A percentile compares a stretch with the other conserved stretches of the same genome.
Conservation (phyloP, 2,329 filamentous ascomycete genomes). For the Paecilomyces niveus region DNA sequence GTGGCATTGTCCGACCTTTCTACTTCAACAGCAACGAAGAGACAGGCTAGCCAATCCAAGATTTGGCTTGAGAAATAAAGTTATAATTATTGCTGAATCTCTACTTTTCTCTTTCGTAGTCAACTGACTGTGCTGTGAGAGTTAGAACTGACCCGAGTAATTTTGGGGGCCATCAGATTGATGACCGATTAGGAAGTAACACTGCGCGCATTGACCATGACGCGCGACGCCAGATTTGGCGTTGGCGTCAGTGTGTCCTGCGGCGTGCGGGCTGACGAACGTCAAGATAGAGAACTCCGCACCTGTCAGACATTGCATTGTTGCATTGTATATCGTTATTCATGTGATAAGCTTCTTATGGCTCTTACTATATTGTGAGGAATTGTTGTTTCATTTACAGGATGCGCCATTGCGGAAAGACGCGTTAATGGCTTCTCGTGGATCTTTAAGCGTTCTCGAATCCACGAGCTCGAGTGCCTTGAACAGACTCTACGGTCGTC, state of each 20-base stretch:
- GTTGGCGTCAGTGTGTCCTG: not conserved
- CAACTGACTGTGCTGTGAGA: not conserved
- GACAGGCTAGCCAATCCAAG: not conserved
- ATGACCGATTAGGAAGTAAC: not conserved
- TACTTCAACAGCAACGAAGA: not conserved
- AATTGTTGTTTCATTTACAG: conserved; percentile 2
- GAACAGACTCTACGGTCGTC: conserved; percentile 21
- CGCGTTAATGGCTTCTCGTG: conserved; percentile 31
- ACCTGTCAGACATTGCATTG: not conserved
- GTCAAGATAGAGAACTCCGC: not conserved
- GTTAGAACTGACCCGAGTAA: not conserved
- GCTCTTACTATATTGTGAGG: not conserved
- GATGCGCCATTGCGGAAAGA: conserved; percentile 17
- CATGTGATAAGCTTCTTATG: not conserved
- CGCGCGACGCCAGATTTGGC: conserved; percentile 5
- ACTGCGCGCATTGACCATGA: not conserved
- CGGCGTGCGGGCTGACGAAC: not conserved
- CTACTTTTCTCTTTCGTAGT: not conserved
- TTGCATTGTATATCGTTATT: not conserved
- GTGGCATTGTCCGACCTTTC: not conserved
- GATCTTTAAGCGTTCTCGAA: conserved; percentile 23
- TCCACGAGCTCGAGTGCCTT: conserved; percentile 24
- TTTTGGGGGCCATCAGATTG: not conserved
- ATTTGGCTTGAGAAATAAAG: not conserved
- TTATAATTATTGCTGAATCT: not conserved